These are phyloP conservation scores for Thelonectria blattea DNA, from an alignment of 2,329 filamentous ascomycete genomes.

Conservation along the genomic window DNA sequence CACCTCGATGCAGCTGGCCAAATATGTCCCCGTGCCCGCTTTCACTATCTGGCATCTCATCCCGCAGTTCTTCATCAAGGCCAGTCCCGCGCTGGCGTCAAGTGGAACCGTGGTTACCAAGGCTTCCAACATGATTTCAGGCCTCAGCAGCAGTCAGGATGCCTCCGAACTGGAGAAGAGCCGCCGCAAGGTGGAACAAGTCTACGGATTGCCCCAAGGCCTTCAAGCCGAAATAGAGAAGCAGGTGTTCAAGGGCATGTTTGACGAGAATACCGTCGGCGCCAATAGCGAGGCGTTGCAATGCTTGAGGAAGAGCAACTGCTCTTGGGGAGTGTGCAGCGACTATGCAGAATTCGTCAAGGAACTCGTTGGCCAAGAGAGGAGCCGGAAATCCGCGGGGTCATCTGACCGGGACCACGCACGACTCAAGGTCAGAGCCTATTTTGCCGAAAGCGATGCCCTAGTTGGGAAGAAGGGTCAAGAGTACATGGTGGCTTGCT, in stretches of 20 bases:
- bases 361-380: slow-evolving; percentile 13
- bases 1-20: slow-evolving; percentile 7
- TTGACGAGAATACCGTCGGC: slow-evolving; percentile 26
- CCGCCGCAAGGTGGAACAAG: slow-evolving; percentile 1
- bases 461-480: slow-evolving; percentile 27
- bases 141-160: not conserved
- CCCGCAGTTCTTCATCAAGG: slow-evolving; percentile 20
- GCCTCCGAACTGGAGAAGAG: slow-evolving; percentile 15
- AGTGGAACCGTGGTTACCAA: slow-evolving; percentile 20
- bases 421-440: slow-evolving; percentile 20
- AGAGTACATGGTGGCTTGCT: slow-evolving; percentile 26
- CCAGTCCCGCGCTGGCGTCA: slow-evolving; percentile 15
- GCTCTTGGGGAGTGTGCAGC: slow-evolving; percentile 21
- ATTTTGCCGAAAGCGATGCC: slow-evolving; percentile 24
- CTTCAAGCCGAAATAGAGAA: slow-evolving; percentile 20
- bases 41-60: slow-evolving; percentile 24
- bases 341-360: slow-evolving; percentile 21
- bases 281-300: slow-evolving; percentile 28
- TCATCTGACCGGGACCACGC: not conserved
- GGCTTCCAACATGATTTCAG: slow-evolving; percentile 7
- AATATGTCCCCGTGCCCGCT: slow-evolving; percentile 15
- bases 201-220: slow-evolving; percentile 16
- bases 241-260: slow-evolving; percentile 18
- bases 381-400: not conserved
- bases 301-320: slow-evolving; percentile 24